Base-by-base conservation (phyloP, 202 grass and related monocot species). In the Schoenoplectus triqueter region DNA sequence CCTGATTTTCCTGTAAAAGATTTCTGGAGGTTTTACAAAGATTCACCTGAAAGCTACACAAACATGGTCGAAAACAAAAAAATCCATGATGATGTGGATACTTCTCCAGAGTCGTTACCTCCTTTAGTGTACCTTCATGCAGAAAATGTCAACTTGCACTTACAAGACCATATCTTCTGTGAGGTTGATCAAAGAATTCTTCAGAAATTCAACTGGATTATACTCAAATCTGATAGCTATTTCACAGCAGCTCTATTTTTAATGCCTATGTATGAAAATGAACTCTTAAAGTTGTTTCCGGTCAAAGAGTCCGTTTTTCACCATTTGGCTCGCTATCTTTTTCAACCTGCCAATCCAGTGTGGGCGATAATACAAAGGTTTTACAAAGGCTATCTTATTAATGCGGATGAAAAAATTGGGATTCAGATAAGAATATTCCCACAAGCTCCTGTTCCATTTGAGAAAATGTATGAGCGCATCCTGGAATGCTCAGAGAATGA, bases 181-280 rank as follows among this genome's bases (percentile, higher is more conserved):
- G 88, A 92, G 6, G 79, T 44, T 60, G 84, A 92, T 74, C 94
- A 93, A 83, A 88, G 54, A 57, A 76, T 88, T 67, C 91, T 97
- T 11, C 73, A 86, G 60, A 86, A 80, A 67, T 80, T 97, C 73
- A 89, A 87, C 19, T 97, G 91, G 94, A 69, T 94, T 85, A 65
- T 97, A 48, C 0, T 97, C 63, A 97, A 87, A 86, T 97, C 94
- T 13, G 87, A 97, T 86, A 69, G 89, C 40, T 94, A 97, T 78
- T 94, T 94, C 82, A 79, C 86, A 15, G 17, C 91, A 14, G 45
- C 78, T 10, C 56, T 97, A 14, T 97, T 97, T 86, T 85, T 94
- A 47, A 31, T 93, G 75, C 84, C 88, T 4, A 52, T 63, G 22
- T 97, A 87, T 51, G 82, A 88, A 21, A 62, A 80, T 1, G 91